Base-by-base conservation (phyloP, 148 eudicot genomes). In the Vaccinium myrtillus region DNA sequence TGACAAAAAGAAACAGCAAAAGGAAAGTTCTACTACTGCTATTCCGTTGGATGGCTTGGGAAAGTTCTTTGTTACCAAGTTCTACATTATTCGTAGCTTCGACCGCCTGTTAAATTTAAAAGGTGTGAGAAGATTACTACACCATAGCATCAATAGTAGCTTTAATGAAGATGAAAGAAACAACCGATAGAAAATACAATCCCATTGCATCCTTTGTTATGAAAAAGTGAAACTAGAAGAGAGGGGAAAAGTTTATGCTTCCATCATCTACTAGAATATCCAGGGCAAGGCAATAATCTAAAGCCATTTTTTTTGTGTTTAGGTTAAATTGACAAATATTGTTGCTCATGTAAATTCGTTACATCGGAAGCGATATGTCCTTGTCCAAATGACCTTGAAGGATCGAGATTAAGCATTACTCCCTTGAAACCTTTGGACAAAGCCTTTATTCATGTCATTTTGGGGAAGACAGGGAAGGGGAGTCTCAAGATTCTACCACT, bases 1-100 rank as follows among this genome's bases (percentile, higher is more conserved):
- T 92, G 58, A 96, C 98, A 87, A 92, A 85, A 5, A 95, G 88
- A 86, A 95, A 97, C 46, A 95, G 92, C 89, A 93, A 27, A 78
- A 97, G 95, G 86, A 97, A 97, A 1, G 98, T 95, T 87, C 98
- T 93, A 92, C 98, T 97, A 87, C 98, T 89, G 89, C 95, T 93
- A 87, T 92, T 97, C 84, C 98, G 88, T 59, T 93, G 95, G 83
- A 97, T 92, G 84, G 99, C 99, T 83, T 95, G 94, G 2, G 92
- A 84, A 82, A 97, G 83, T 90, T 96, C 98, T 83, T 95, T 93
- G 90, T 96, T 96, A 67, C 98, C 98, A 15, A 96, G 90, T 89
- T 92, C 93, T 83, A 94, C 98, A 83, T 95, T 97, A 46, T 87
- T 88, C 0, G 99, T 97, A 43, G 99, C 99, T 90, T 97, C 96